Evolutionary conservation across 352 stramenopile genomes (phyloP), one percentile per base, ranked within the genome.

Genomic region (Phytophthora sp.): DNA sequence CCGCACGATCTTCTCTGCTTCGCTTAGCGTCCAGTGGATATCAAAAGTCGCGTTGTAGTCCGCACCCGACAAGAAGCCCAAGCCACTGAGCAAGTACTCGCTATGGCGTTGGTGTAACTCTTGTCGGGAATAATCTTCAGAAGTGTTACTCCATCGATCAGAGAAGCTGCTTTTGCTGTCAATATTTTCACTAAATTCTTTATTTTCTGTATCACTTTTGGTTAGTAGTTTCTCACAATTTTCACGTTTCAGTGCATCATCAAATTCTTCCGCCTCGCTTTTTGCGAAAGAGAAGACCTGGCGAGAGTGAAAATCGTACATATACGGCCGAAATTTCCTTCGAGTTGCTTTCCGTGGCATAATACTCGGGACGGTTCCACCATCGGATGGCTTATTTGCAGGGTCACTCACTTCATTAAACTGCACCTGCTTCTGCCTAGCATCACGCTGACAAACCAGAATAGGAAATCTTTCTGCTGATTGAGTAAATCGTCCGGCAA

Each of bases 221-320:
- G 27, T 2, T 16, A 31, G 2, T 1, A 18, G 26, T 35, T 47
- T 24, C 26, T 46, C n/a, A 47, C 16, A 1, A 8, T 31, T 29
- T 11, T 66, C 39, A 33, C 23, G 4, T 42, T 39, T 53, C 9
- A 33, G 15, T 24, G 27, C 44, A 13, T 63, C 30, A 30, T 67
- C 42, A 20, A 52, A 24, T 21, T 64, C 58, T 26, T 70, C 69
- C 15, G 47, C n/a, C 1, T 68, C 31, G 15, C 30, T 65, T 47
- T 46, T 60, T 2, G 72, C 71, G 18, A 74, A 75, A 11, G 82
- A 88, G 53, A 88, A 90, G 6, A 90, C 78, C 24, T 86, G 70
- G 15, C 71, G 67, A 26, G 78, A 81, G 45, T 90, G 78, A 56
- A 87, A 90, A 54, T 84, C 72, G 36, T 89, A 84, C n/a, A 89